phyloP scores from a whole-genome alignment of 176 grass and related monocot species.

The Rhipidocladum racemiflorum region DNA sequence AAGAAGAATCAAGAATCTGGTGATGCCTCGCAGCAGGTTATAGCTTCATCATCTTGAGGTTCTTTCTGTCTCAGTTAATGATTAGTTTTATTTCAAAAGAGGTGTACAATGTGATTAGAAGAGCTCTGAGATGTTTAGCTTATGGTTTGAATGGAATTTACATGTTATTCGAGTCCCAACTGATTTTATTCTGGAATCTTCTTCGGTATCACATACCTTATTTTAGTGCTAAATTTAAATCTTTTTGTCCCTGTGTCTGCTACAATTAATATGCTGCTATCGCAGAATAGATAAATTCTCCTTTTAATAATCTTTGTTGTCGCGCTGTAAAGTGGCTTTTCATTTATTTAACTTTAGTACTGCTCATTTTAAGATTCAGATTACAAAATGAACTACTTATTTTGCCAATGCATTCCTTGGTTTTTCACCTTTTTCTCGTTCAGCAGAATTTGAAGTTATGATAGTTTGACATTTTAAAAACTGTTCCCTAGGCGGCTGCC shows the following conservation, averaged over 20 bases:
- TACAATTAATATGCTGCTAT: neutral
- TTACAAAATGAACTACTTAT: neutral
- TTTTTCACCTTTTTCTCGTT: neutral
- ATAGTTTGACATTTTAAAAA: neutral
- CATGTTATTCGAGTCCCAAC: neutral
- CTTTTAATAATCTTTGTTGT: neutral
- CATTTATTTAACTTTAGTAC: neutral
- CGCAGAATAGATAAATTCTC: neutral
- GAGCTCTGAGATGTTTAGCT: neutral
- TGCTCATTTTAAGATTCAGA: neutral
- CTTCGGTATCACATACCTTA: neutral
- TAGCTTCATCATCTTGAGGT: slow-evolving; percentile 23
- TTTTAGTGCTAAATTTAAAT: slow-evolving; percentile 4
- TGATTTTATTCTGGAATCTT: slow-evolving; percentile 30
- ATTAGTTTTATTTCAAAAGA: slow-evolving; percentile 33
- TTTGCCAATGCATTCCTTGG: neutral
- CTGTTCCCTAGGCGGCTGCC: no score
- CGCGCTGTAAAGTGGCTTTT: neutral
- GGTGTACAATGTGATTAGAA: slow-evolving; percentile 21
- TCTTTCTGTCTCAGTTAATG: slow-evolving; percentile 16
- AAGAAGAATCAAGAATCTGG: slow-evolving; percentile 31
- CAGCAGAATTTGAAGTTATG: neutral
- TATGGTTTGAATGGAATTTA: slow-evolving; percentile 3
- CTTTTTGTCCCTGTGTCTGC: neutral
- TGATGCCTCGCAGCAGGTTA: slow-evolving; percentile 10